A percentile compares a stretch with the other conserved stretches of the same genome.
Conservation (phyloP, 2,329 filamentous ascomycete genomes). For the Magnaporthales sp. region DNA sequence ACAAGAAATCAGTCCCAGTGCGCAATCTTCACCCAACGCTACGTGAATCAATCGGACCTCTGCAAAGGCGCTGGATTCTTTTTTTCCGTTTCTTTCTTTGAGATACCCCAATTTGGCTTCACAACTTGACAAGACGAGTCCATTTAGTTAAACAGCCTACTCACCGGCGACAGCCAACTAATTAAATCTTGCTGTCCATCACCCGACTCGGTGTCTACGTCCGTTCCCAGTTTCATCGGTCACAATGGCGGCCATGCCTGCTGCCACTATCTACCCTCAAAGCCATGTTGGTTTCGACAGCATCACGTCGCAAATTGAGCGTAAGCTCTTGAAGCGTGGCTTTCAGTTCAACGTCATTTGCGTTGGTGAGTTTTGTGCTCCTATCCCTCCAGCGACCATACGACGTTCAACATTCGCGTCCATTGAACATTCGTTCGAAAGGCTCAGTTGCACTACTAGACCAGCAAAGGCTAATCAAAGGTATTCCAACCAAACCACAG, state of each 20-base stretch:
- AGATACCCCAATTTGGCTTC: neutral
- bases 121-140: neutral
- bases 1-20: conserved; percentile 7
- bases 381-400: neutral
- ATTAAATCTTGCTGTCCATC: neutral
- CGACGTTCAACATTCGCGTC: neutral
- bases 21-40: neutral
- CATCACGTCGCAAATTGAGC: conserved; percentile 99
- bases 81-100: neutral
- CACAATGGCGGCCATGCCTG: conserved; percentile 54
- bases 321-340: conserved; percentile 97
- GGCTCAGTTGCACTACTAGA: neutral
- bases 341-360: conserved; percentile 98
- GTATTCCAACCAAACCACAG: conserved; percentile 34
- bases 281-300: conserved; percentile 99
- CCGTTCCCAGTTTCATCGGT: conserved; percentile 17
- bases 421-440: neutral
- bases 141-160: neutral
- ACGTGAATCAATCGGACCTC: neutral
- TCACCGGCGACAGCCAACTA: neutral
- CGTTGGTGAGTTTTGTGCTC: conserved; percentile 64
- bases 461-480: neutral
- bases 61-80: neutral
- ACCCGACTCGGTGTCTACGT: neutral
- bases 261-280: conserved; percentile 73